Evolutionary conservation across 768 basidiomycete genomes (phyloP).

Genomic region (Suillus sp.): DNA sequence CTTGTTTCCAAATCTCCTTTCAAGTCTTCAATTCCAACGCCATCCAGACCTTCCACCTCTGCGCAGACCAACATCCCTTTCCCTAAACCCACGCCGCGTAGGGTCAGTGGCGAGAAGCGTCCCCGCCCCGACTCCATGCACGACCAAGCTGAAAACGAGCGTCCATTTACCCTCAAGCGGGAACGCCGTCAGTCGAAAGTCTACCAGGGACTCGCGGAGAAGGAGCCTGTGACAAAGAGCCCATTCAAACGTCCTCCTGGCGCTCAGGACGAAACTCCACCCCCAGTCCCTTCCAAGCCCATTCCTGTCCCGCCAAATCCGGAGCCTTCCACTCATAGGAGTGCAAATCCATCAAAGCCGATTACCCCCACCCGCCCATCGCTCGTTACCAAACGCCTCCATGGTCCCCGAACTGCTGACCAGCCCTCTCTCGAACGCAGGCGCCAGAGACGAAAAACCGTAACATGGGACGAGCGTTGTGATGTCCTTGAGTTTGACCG

Average conservation of each 20-base stretch:
- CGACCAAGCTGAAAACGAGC: slow-evolving; percentile 71
- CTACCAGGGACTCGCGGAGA: slow-evolving; percentile 71
- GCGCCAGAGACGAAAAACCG: slow-evolving; percentile 70
- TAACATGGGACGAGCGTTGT: slow-evolving; percentile 77
- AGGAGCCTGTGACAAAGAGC: slow-evolving; percentile 80
- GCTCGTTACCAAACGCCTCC: slow-evolving; percentile 70
- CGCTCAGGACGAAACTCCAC: slow-evolving; percentile 32
- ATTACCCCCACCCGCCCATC: slow-evolving; percentile 54
- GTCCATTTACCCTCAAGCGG: slow-evolving; percentile 67
- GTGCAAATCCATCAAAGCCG: slow-evolving; percentile 23
- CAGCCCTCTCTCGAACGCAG: slow-evolving; percentile 32
- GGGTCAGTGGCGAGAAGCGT: slow-evolving; percentile 78
- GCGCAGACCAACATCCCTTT: slow-evolving; percentile 15
- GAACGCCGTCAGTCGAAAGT: slow-evolving; percentile 75
- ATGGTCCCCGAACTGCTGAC: slow-evolving; percentile 69
- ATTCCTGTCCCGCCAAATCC: slow-evolving; percentile 31
- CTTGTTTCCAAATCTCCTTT: slow-evolving; percentile 89
- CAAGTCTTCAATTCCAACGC: slow-evolving; percentile 63
- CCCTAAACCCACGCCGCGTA: slow-evolving; percentile 33
- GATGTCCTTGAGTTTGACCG: slow-evolving; percentile 82
- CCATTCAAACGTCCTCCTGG: slow-evolving; percentile 58
- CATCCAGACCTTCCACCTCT: slow-evolving; percentile 33
- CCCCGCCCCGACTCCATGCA: slow-evolving; percentile 73
- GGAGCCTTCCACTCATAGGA: slow-evolving; percentile 43
- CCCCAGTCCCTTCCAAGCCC: slow-evolving; percentile 33